These are phyloP conservation scores for Skeletonema potamos DNA, from an alignment of 108 stramenopile species.

Conservation along the genomic window DNA sequence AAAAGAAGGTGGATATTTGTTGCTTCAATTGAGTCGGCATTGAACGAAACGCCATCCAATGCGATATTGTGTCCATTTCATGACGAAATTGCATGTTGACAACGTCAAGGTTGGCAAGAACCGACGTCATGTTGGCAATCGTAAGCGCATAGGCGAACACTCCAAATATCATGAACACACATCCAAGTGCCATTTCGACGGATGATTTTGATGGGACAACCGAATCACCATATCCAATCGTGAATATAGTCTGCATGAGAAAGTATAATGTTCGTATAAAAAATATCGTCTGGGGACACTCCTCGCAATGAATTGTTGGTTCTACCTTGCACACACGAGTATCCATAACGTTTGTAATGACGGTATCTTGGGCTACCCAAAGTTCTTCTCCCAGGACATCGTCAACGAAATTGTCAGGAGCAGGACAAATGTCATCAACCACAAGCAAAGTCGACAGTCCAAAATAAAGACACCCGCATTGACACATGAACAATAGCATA, in stretches of 20 bases:
- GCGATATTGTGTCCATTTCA: slow-evolving; percentile 49
- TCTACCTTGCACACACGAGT: slow-evolving; percentile 21
- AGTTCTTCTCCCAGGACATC: slow-evolving; percentile 25
- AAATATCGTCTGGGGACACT: slow-evolving; percentile 43
- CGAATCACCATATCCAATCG: slow-evolving; percentile 59
- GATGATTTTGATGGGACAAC: slow-evolving; percentile 48
- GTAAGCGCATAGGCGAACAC: slow-evolving; percentile 50
- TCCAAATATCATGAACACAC: slow-evolving; percentile 48
- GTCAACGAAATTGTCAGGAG: slow-evolving; percentile 23
- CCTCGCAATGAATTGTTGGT: slow-evolving; percentile 22
- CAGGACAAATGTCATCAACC: slow-evolving; percentile 44
- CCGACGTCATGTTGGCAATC: slow-evolving; percentile 65
- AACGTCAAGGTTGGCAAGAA: slow-evolving; percentile 58
- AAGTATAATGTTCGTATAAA: slow-evolving; percentile 46
- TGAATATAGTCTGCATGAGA: slow-evolving; percentile 61
- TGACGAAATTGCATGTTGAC: slow-evolving; percentile 50
- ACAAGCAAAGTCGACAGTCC: slow-evolving; percentile 29
- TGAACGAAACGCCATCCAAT: slow-evolving; percentile 40
- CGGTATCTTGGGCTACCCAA: slow-evolving; percentile 33
- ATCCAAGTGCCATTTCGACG: slow-evolving; percentile 43
- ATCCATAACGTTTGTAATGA: slow-evolving; percentile 47
- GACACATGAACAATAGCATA: slow-evolving; percentile 39
- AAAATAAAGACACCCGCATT: slow-evolving; percentile 52
- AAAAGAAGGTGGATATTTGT: slow-evolving; percentile 38
- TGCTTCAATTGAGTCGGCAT: slow-evolving; percentile 35